phyloP scores from a whole-genome alignment of 2,329 filamentous ascomycete species.

The Penicillium psychrosexuale region DNA sequence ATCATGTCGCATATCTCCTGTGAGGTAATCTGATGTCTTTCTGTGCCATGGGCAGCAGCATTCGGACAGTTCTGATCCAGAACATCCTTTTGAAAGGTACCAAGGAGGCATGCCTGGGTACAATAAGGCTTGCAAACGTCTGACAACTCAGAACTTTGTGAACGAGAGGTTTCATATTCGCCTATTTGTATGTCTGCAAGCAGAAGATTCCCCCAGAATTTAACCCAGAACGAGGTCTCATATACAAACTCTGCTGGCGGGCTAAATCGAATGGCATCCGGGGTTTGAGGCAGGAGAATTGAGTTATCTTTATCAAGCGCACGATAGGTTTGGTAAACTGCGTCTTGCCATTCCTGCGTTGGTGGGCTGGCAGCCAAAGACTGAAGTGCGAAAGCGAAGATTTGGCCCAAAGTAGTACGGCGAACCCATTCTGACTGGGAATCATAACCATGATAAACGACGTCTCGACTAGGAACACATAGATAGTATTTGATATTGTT shows the following conservation, averaged over 20 bases:
- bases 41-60: conserved; percentile 16
- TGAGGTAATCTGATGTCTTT: conserved; percentile 29
- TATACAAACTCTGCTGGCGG: not conserved
- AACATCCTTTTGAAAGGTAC: conserved; percentile 17
- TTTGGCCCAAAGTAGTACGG: not conserved
- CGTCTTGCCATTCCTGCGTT: not conserved
- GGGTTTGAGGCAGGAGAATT: not conserved
- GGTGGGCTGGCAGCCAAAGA: not conserved
- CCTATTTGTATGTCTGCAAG: conserved; percentile 8
- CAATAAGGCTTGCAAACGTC: conserved; percentile 17
- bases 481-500: conserved; percentile 25
- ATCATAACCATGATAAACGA: conserved; percentile 10
- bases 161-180: too few species aligned
- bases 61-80: conserved; percentile 38
- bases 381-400: not conserved
- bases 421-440: not conserved
- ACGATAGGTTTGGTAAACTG: not conserved
- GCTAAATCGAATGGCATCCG: not conserved
- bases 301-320: not conserved
- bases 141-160: not conserved
- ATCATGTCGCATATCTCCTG: conserved; percentile 20
- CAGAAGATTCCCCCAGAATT: not conserved
- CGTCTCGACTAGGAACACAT: conserved; percentile 26
- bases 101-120: conserved; percentile 22
- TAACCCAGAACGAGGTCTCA: not conserved